phyloP scores from a whole-genome alignment of 2,329 filamentous ascomycete species.

The Aureobasidium sp. region DNA sequence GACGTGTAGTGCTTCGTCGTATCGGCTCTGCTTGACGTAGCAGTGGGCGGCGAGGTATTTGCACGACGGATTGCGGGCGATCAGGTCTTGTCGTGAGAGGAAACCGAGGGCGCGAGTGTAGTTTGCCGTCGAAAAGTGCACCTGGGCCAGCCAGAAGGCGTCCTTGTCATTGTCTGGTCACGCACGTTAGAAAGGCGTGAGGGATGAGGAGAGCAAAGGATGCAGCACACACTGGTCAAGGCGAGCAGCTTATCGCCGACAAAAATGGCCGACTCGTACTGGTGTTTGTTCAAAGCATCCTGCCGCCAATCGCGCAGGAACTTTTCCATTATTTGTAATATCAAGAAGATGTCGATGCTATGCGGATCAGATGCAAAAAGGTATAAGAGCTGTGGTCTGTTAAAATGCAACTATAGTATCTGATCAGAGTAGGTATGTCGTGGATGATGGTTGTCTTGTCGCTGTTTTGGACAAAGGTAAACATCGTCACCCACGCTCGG shows the following conservation, averaged over 20 bases:
- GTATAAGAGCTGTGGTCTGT: constrained; percentile 4
- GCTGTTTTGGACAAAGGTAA: neutral
- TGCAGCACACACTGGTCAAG: constrained; percentile 63
- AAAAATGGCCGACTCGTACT: constrained; percentile 94
- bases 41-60: constrained; percentile 91
- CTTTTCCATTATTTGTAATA: constrained; percentile 73
- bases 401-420: constrained; percentile 9
- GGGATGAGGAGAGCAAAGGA: neutral
- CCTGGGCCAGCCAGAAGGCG: constrained; percentile 95
- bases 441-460: neutral
- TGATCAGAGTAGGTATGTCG: neutral
- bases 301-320: constrained; percentile 92
- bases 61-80: constrained; percentile 73
- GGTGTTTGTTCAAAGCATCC: constrained; percentile 89
- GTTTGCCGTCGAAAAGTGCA: constrained; percentile 92
- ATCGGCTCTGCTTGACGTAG: constrained; percentile 82
- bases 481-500: constrained; percentile 7
- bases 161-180: constrained; percentile 76
- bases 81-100: constrained; percentile 73
- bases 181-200: neutral
- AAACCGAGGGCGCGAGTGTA: constrained; percentile 86
- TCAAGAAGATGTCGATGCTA: neutral
- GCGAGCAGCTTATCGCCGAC: constrained; percentile 95
- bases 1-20: constrained; percentile 75
- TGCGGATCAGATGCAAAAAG: neutral